Base-by-base conservation (phyloP, 75 land plant genomes). In the Pseudotsuga menziesii region DNA sequence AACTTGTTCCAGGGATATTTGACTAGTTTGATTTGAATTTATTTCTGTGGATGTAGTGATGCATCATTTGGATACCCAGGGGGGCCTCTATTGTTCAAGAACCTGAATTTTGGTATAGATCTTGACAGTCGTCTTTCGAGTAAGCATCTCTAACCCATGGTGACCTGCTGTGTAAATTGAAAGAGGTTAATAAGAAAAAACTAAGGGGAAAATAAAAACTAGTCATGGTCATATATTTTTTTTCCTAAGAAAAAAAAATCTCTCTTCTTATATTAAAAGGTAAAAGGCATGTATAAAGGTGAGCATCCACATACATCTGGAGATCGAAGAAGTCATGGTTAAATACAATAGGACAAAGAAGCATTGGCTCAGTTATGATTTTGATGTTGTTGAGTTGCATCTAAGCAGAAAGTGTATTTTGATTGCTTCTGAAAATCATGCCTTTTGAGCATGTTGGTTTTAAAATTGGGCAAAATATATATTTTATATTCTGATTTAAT, bases 61-160 rank as follows among this genome's bases (percentile, higher is more conserved):
- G 99, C 98, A 58, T 92, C 98, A 62, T 97, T 97, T 92, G 98
- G 93, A n/a, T 97, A 97, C 83, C 95, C 98, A 60, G 95, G 95
- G 11, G 99, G 98, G 8, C 99, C 98, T 25, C 5, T 84, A 75
- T 77, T 97, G 78, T 97, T 97, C 79, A 94, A 86, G 81, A 92
- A 97, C 77, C 75, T 97, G 78, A 97, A 94, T 83, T 97, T 97
- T 83, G 99, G 99, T 27, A 92, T 97, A 73, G 99, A 97, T 79
- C 89, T 97, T 48, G 99, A 97, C 84, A 97, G 99, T 80, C 95
- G 99, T 19, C 80, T 97, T 57, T 91, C 99, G 72, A 93, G 99
- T 97, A 94, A 89, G 97, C 14, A 22, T n/a, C 56, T 48, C 22
- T 60, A 76, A 19, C 39, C 16, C 58, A 19, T 67, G 36, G 32